These are phyloP conservation scores for Neurospora sp. DNA, from an alignment of 495 filamentous ascomycete genomes.

Conservation along the genomic window DNA sequence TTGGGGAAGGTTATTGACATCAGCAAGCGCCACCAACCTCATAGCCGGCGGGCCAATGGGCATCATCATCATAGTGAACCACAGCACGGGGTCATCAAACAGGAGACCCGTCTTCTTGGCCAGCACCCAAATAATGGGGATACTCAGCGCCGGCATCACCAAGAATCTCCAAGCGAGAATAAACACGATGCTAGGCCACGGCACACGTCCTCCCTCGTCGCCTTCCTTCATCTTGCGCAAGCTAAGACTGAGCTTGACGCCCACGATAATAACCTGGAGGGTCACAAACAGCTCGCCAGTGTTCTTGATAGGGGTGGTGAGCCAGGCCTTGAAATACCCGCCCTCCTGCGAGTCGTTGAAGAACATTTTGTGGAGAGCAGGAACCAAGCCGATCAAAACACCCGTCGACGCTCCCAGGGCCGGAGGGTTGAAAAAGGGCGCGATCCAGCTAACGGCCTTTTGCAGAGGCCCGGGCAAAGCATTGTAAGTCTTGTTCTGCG, in stretches of 20 bases:
- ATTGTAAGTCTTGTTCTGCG: slow-evolving; percentile 26
- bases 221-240: slow-evolving; percentile 44
- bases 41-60: slow-evolving; percentile 62
- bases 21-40: slow-evolving; percentile 56
- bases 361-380: slow-evolving; percentile 53
- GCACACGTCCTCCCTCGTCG: slow-evolving; percentile 23
- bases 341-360: slow-evolving; percentile 55
- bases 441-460: slow-evolving; percentile 33
- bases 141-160: slow-evolving; percentile 31
- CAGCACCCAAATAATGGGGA: slow-evolving; percentile 51
- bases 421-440: slow-evolving; percentile 53
- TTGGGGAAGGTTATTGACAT: slow-evolving; percentile 49
- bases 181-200: slow-evolving; percentile 40
- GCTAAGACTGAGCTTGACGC: slow-evolving; percentile 51
- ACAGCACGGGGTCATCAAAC: slow-evolving; percentile 57
- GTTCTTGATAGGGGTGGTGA: slow-evolving; percentile 55
- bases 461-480: slow-evolving; percentile 26
- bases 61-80: slow-evolving; percentile 73
- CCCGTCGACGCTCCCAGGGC: slow-evolving; percentile 56
- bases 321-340: slow-evolving; percentile 61
- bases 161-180: slow-evolving; percentile 34
- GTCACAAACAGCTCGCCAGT: slow-evolving; percentile 62
- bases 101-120: slow-evolving; percentile 48
- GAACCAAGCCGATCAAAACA: slow-evolving; percentile 50
- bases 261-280: slow-evolving; percentile 64